phyloP scores from a whole-genome alignment of 2,329 filamentous ascomycete genomes.

The Botryotinia calthae region DNA sequence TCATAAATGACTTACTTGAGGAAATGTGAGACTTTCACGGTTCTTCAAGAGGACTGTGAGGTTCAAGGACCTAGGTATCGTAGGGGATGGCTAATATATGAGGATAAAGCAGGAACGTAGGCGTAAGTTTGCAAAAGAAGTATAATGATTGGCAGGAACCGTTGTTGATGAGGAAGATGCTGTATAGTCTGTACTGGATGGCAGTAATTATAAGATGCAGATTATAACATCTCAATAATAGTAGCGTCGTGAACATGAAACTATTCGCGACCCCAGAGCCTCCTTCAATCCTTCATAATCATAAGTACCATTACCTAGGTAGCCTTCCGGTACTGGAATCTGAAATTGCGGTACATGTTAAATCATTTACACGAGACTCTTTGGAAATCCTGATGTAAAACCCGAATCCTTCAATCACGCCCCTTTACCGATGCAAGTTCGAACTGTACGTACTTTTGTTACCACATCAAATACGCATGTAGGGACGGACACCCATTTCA shows the following conservation, averaged over 20 bases:
- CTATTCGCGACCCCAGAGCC: neutral
- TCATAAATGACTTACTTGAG: neutral
- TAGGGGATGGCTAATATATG: neutral
- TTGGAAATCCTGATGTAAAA: neutral
- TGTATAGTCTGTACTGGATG: neutral
- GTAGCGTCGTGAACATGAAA: neutral
- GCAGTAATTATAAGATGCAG: neutral
- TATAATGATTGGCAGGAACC: neutral
- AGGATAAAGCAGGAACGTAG: neutral
- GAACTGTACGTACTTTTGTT: neutral
- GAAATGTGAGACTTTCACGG: slow-evolving; percentile 8
- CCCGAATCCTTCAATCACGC: neutral
- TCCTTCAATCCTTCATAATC: neutral
- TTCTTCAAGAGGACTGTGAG: neutral
- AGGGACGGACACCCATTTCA: neutral
- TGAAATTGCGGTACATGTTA: neutral
- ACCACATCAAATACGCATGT: neutral
- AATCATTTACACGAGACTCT: neutral
- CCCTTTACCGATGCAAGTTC: neutral
- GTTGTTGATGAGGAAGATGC: neutral
- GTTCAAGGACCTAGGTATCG: neutral
- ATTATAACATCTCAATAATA: neutral
- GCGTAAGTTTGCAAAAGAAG: neutral
- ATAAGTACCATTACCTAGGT: neutral
- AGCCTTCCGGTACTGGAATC: neutral